Percentiles rank a stretch among this genome's conserved stretches.
phyloP scores from a whole-genome alignment of 2,329 filamentous ascomycete species.

The Aspergillus sp. region DNA sequence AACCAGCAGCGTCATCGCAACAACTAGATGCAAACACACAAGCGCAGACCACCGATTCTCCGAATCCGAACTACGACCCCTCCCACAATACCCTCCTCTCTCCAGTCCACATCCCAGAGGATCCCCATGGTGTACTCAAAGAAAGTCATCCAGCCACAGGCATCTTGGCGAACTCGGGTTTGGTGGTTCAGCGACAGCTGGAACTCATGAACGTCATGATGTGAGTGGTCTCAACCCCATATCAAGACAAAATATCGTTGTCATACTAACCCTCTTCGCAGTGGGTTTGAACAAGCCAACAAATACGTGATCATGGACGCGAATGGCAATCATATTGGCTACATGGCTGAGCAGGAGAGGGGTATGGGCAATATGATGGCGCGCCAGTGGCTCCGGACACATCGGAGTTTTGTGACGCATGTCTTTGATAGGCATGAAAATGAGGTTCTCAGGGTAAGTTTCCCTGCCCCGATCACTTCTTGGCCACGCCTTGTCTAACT shows the following conservation, averaged over 20 bases:
- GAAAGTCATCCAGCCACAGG: constrained; percentile 56
- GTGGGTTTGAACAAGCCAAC: constrained; percentile 65
- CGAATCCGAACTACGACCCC: constrained; percentile 40
- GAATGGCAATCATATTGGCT: constrained; percentile 61
- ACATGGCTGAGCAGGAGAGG: constrained; percentile 62
- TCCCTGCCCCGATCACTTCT: neutral
- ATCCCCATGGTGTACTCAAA: constrained; percentile 58
- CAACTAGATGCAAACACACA: constrained; percentile 11
- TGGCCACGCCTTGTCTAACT: neutral
- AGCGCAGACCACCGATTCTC: constrained; percentile 28
- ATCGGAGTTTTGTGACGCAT: constrained; percentile 63
- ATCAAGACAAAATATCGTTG: no score
- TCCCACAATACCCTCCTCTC: constrained; percentile 52
- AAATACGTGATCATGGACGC: constrained; percentile 65
- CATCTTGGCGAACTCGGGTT: constrained; percentile 59
- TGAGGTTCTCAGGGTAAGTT: constrained; percentile 54
- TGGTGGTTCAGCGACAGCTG: constrained; percentile 62
- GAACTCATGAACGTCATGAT: constrained; percentile 66
- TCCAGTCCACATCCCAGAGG: constrained; percentile 61
- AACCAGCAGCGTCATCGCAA: constrained; percentile 4
- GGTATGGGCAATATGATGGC: constrained; percentile 56
- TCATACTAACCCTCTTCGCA: constrained; percentile 7
- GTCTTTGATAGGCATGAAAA: constrained; percentile 61
- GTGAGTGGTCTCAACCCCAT: constrained; percentile 22
- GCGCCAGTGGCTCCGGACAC: constrained; percentile 60